Percentiles rank a stretch among this genome's conserved stretches.
Evolutionary conservation across 495 filamentous ascomycete species (phyloP).

Genomic region (Aspergillus wentii): DNA sequence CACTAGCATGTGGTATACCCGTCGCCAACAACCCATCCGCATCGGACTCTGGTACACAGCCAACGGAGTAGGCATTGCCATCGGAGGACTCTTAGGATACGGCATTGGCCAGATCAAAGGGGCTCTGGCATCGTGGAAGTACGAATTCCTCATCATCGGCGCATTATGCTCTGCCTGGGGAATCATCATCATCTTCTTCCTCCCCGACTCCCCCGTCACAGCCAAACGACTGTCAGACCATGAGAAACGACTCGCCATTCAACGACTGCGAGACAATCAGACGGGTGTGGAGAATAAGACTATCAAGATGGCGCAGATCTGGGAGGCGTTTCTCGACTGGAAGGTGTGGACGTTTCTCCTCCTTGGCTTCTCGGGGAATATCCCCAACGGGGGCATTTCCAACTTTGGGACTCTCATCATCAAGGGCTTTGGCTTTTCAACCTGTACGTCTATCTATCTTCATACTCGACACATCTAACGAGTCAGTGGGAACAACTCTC

Average conservation of each 20-base stretch:
- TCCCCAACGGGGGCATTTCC: slow-evolving; percentile 43
- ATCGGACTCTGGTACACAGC: slow-evolving; percentile 49
- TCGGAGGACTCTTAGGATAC: slow-evolving; percentile 41
- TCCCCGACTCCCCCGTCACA: slow-evolving; percentile 47
- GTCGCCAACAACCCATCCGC: slow-evolving; percentile 48
- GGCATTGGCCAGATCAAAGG: slow-evolving; percentile 35
- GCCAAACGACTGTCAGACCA: slow-evolving; percentile 29
- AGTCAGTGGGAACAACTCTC: slow-evolving; percentile 26
- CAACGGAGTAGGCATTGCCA: slow-evolving; percentile 46
- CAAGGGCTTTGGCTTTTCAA: slow-evolving; percentile 51
- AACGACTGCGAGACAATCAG: slow-evolving; percentile 48
- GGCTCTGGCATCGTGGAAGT: slow-evolving; percentile 25
- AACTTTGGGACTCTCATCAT: slow-evolving; percentile 57
- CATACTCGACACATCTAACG: background rate
- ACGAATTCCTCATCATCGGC: slow-evolving; percentile 30
- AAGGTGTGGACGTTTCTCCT: slow-evolving; percentile 42
- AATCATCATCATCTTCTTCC: slow-evolving; percentile 31
- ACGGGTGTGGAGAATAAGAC: slow-evolving; percentile 52
- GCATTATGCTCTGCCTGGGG: slow-evolving; percentile 30
- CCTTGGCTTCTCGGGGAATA: slow-evolving; percentile 27
- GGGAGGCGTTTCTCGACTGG: slow-evolving; percentile 42
- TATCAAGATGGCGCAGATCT: slow-evolving; percentile 45
- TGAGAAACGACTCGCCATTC: slow-evolving; percentile 46
- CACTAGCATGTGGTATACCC: slow-evolving; percentile 34
- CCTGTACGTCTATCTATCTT: slow-evolving; percentile 19